These are phyloP conservation scores for Metschnikowia borealis DNA, from an alignment of 805 yeast species.

Conservation along the genomic window DNA sequence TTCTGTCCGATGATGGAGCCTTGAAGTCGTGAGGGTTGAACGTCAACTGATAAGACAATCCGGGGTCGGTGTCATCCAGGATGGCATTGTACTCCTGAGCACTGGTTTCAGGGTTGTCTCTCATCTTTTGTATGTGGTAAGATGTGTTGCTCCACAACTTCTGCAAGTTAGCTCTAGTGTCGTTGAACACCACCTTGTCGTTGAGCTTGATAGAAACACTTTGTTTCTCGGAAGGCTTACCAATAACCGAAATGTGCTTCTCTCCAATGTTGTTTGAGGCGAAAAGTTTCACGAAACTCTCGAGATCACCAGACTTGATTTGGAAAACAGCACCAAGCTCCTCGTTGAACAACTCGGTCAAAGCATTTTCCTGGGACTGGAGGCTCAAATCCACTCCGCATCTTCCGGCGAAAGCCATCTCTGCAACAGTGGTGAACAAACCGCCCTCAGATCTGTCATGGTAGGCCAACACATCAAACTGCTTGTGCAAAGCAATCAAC, in stretches of 20 bases:
- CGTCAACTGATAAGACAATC: constrained; percentile 76
- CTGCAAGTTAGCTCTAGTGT: constrained; percentile 69
- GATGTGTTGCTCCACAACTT: constrained; percentile 86
- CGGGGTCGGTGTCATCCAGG: constrained; percentile 82
- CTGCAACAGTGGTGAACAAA: constrained; percentile 73
- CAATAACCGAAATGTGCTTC: constrained; percentile 57
- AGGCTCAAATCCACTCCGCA: constrained; percentile 66
- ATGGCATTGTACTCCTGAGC: constrained; percentile 78
- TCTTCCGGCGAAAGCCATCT: constrained; percentile 97
- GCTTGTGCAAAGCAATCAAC: constrained; percentile 65
- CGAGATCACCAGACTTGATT: constrained; percentile 50
- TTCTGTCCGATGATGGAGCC: constrained; percentile 31
- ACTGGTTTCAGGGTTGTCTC: constrained; percentile 92
- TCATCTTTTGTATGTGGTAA: constrained; percentile 79
- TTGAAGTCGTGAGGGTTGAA: constrained; percentile 54
- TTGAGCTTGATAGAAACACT: constrained; percentile 45
- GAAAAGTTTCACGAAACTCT: constrained; percentile 53
- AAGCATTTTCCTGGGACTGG: constrained; percentile 38
- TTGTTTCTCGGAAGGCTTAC: constrained; percentile 59
- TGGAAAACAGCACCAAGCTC: constrained; percentile 98
- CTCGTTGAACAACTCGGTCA: constrained; percentile 75
- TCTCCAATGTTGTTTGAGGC: constrained; percentile 54
- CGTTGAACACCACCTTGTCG: constrained; percentile 43
- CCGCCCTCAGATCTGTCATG: constrained; percentile 99
- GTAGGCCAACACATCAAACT: constrained; percentile 70